These are phyloP conservation scores for Neopestalotiopsis rosae DNA, from an alignment of 2,329 filamentous ascomycete genomes.

Conservation along the genomic window DNA sequence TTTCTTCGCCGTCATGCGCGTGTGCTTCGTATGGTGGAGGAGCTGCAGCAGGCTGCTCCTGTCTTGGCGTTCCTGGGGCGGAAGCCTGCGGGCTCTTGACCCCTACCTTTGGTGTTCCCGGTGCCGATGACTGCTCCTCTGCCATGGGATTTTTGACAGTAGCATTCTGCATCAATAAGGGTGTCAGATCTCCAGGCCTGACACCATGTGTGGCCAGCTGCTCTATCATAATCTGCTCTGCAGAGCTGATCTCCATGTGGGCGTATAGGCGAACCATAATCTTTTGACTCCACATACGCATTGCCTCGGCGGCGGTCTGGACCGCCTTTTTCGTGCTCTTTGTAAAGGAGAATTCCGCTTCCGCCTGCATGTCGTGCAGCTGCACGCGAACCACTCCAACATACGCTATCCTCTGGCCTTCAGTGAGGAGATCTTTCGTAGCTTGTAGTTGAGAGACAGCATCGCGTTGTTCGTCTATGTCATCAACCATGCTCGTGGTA, in stretches of 20 bases:
- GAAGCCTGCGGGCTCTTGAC: slow-evolving; percentile 35
- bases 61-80: slow-evolving; percentile 30
- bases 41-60: slow-evolving; percentile 55
- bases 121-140: slow-evolving; percentile 26
- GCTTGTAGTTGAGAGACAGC: slow-evolving; percentile 90
- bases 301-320: slow-evolving; percentile 72
- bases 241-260: slow-evolving; percentile 94
- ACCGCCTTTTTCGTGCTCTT: slow-evolving; percentile 76
- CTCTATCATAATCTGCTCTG: slow-evolving; percentile 98
- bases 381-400: slow-evolving; percentile 87
- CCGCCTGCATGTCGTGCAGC: slow-evolving; percentile 77
- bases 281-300: slow-evolving; percentile 96
- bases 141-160: slow-evolving; percentile 92
- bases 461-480: slow-evolving; percentile 87
- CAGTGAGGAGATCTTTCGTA: slow-evolving; percentile 92
- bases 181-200: slow-evolving; percentile 80
- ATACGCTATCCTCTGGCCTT: slow-evolving; percentile 94
- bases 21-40: slow-evolving; percentile 68
- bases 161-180: slow-evolving; percentile 87
- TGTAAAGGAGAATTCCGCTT: slow-evolving; percentile 66
- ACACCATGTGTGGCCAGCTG: slow-evolving; percentile 94
- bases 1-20: slow-evolving; percentile 69
- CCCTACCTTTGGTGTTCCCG: slow-evolving; percentile 29
- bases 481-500: slow-evolving; percentile 63
- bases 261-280: slow-evolving; percentile 95